These are phyloP conservation scores for Yamadazyma tumulicola DNA, from an alignment of 805 yeast genomes.

Conservation along the genomic window DNA sequence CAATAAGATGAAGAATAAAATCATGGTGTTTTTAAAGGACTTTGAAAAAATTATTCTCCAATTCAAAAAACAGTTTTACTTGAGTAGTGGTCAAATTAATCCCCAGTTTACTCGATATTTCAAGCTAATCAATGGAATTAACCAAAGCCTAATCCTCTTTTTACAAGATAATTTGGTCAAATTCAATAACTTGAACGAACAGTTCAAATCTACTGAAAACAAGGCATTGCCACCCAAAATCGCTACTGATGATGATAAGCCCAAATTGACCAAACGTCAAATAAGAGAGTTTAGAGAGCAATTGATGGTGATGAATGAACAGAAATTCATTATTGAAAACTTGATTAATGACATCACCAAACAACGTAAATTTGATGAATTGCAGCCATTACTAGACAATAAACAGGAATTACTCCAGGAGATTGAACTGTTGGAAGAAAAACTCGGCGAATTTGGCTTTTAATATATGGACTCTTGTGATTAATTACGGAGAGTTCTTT, in stretches of 20 bases:
- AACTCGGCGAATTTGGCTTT: conserved; percentile 55
- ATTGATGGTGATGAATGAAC: conserved; percentile 85
- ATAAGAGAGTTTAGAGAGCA: conserved; percentile 64
- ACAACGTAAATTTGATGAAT: conserved; percentile 74
- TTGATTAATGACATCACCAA: conserved; percentile 61
- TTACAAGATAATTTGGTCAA: conserved; percentile 66
- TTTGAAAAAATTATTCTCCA: conserved; percentile 23
- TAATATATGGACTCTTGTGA: no score
- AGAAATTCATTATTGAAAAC: conserved; percentile 63
- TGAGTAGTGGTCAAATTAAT: conserved; percentile 13
- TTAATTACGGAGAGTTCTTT: no score
- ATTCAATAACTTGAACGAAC: conserved; percentile 56
- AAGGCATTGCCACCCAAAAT: conserved; percentile 16
- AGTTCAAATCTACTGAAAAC: conserved; percentile 27
- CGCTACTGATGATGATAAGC: conserved; percentile 14
- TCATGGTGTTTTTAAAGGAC: conserved; percentile 23
- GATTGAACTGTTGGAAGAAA: conserved; percentile 41
- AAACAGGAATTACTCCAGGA: conserved; percentile 53
- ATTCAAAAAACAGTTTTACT: conserved; percentile 22
- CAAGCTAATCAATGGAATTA: conserved; percentile 49
- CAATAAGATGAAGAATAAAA: conserved; percentile 10
- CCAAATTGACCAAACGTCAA: conserved; percentile 45
- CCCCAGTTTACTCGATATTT: conserved; percentile 11
- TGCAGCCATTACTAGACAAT: conserved; percentile 56
- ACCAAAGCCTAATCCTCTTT: conserved; percentile 52